Evolutionary conservation across 192 early-diverging fungal genomes (phyloP).

Genomic region (Coemansia sp.): DNA sequence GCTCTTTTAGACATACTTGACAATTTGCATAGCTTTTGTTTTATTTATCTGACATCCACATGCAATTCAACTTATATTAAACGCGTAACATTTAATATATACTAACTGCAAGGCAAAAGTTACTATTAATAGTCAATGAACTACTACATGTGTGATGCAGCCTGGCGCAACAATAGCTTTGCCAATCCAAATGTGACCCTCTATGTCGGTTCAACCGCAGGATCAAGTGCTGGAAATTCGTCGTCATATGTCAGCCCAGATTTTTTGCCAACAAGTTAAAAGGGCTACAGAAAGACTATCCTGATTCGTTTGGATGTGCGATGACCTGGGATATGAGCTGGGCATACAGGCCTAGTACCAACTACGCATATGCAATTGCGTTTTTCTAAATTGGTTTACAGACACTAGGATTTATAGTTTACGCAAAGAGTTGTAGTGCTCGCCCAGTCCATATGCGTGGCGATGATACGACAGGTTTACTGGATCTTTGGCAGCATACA

Average conservation of each 20-base stretch:
- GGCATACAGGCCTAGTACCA: slow-evolving; percentile 44
- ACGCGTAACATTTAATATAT: background rate
- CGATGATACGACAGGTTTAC: slow-evolving; percentile 84
- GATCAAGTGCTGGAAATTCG: slow-evolving; percentile 53
- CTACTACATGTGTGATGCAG: slow-evolving; percentile 56
- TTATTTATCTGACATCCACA: background rate
- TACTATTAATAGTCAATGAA: slow-evolving; percentile 37
- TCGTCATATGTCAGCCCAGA: slow-evolving; percentile 47
- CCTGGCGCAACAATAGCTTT: slow-evolving; percentile 58
- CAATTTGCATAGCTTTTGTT: background rate
- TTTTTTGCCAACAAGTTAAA: slow-evolving; percentile 45
- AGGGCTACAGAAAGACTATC: slow-evolving; percentile 35
- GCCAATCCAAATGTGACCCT: slow-evolving; percentile 59
- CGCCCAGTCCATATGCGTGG: slow-evolving; percentile 89
- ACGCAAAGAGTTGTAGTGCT: slow-evolving; percentile 92
- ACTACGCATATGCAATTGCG: background rate
- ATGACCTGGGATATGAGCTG: slow-evolving; percentile 68
- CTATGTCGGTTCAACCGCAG: slow-evolving; percentile 59
- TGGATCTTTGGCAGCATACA: slow-evolving; percentile 56
- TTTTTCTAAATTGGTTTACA: background rate
- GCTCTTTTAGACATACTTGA: background rate
- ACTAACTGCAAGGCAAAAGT: background rate
- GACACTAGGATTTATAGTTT: slow-evolving; percentile 15
- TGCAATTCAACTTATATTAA: background rate
- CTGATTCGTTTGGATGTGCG: slow-evolving; percentile 64